Percentiles rank a stretch among this genome's conserved stretches.
Conservation (phyloP, 2,329 filamentous ascomycete species). For the Didymella pinodella region DNA sequence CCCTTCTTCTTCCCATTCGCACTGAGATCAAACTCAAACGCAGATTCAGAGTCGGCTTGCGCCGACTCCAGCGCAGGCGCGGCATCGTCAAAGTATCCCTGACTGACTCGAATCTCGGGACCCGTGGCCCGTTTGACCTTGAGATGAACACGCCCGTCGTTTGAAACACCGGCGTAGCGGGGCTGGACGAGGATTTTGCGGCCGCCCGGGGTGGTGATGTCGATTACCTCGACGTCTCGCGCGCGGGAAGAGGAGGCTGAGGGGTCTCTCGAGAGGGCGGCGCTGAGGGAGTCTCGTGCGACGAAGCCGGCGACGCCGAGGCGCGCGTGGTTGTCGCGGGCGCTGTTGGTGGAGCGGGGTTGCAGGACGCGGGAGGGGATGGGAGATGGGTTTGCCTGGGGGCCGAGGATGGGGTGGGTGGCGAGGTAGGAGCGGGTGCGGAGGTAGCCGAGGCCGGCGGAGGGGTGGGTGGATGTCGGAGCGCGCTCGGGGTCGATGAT, state of each 20-base stretch:
- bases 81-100: conserved; percentile 38
- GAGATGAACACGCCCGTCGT: conserved; percentile 43
- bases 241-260: too few relatives aligned
- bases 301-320: conserved; percentile 58
- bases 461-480: conserved; percentile 68
- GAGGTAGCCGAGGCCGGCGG: conserved; percentile 69
- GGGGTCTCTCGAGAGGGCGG: too few relatives aligned
- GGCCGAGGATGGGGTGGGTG: conserved; percentile 69
- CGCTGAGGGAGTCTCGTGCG: conserved; percentile 47
- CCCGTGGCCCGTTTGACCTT: conserved; percentile 34
- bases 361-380: conserved; percentile 66
- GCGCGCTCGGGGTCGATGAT: conserved; percentile 48
- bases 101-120: conserved; percentile 33
- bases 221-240: conserved; percentile 48
- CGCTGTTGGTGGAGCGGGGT: conserved; percentile 31
- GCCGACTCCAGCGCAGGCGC: conserved; percentile 22
- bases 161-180: conserved; percentile 48
- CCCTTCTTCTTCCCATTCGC: neutral
- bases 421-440: conserved; percentile 62
- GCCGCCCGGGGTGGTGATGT: conserved; percentile 57
- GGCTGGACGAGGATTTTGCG: conserved; percentile 62
- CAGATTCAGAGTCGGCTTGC: too few relatives aligned
- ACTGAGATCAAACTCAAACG: conserved; percentile 7
- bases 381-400: conserved; percentile 61
- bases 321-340: conserved; percentile 41